phyloP scores from a whole-genome alignment of 495 filamentous ascomycete species.

The Aspergillus wentii region DNA sequence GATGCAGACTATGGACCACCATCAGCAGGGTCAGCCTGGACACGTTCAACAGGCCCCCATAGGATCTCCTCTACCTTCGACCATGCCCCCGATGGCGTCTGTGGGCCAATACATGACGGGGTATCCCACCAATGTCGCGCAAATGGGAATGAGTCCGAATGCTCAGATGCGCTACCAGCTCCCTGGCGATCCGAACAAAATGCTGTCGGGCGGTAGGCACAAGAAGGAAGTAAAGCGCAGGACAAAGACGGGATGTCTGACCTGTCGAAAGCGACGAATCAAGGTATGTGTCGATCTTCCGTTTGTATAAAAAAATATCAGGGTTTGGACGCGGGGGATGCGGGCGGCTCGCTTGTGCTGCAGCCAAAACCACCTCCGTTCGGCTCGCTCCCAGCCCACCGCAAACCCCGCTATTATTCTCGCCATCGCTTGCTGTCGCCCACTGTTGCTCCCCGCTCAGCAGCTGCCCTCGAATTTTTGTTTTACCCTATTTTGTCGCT shows the following conservation, averaged over 20 bases:
- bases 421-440: slow-evolving; percentile 14
- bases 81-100: slow-evolving; percentile 37
- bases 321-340: slow-evolving; percentile 8
- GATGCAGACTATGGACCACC: slow-evolving; percentile 15
- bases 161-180: slow-evolving; percentile 41
- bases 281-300: slow-evolving; percentile 84
- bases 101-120: slow-evolving; percentile 43
- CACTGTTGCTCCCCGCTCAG: slow-evolving; percentile 13
- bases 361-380: slow-evolving; percentile 15
- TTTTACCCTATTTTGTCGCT: slow-evolving; percentile 22
- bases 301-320: too few relatives aligned
- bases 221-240: slow-evolving; percentile 99
- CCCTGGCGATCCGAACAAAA: slow-evolving; percentile 46
- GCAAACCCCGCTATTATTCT: slow-evolving; percentile 34
- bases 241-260: slow-evolving; percentile 96
- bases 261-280: slow-evolving; percentile 93
- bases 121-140: slow-evolving; percentile 32
- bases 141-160: slow-evolving; percentile 31
- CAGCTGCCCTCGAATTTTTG: slow-evolving; percentile 12
- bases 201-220: slow-evolving; percentile 76
- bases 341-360: slow-evolving; percentile 39
- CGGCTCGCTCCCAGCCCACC: slow-evolving; percentile 30
- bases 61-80: slow-evolving; percentile 34
- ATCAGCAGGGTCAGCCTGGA: slow-evolving; percentile 28
- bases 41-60: slow-evolving; percentile 41